Evolutionary conservation across 1,284 basidiomycete species (phyloP).

Genomic region (Trametes sp.): DNA sequence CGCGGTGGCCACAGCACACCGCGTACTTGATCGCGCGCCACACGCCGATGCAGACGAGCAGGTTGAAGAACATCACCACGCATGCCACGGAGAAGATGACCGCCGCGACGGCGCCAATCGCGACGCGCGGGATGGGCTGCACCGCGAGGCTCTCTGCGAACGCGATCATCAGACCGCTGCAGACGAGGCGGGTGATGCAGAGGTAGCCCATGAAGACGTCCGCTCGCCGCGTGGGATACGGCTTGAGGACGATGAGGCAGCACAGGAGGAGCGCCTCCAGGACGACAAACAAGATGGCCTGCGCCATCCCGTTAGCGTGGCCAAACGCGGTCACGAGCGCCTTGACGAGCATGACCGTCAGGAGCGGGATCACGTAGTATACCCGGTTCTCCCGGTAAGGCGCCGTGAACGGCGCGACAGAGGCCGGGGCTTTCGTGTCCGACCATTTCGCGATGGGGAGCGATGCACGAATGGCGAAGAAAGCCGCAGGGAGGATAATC

Average conservation of each 20-base stretch:
- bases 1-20: constrained; percentile 30
- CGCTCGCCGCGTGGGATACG: constrained; percentile 61
- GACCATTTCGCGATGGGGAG: constrained; percentile 39
- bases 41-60: constrained; percentile 54
- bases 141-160: constrained; percentile 69
- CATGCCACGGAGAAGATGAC: constrained; percentile 68
- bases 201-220: constrained; percentile 72
- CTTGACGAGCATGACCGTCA: constrained; percentile 66
- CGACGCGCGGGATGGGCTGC: constrained; percentile 77
- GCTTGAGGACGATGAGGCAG: constrained; percentile 61
- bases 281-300: constrained; percentile 75
- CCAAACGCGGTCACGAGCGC: constrained; percentile 81
- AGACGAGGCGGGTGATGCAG: constrained; percentile 66
- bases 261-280: constrained; percentile 71
- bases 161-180: constrained; percentile 69
- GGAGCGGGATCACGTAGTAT: constrained; percentile 62
- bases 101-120: constrained; percentile 70
- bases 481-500: constrained; percentile 53
- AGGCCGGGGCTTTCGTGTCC: constrained; percentile 28
- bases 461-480: constrained; percentile 52
- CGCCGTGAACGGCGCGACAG: constrained; percentile 60
- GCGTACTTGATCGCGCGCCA: constrained; percentile 37
- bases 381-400: constrained; percentile 63
- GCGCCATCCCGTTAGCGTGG: constrained; percentile 67
- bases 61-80: constrained; percentile 65